These are phyloP conservation scores for Paraphoma sp. DNA, from an alignment of 2,329 filamentous ascomycete genomes.

Conservation along the genomic window DNA sequence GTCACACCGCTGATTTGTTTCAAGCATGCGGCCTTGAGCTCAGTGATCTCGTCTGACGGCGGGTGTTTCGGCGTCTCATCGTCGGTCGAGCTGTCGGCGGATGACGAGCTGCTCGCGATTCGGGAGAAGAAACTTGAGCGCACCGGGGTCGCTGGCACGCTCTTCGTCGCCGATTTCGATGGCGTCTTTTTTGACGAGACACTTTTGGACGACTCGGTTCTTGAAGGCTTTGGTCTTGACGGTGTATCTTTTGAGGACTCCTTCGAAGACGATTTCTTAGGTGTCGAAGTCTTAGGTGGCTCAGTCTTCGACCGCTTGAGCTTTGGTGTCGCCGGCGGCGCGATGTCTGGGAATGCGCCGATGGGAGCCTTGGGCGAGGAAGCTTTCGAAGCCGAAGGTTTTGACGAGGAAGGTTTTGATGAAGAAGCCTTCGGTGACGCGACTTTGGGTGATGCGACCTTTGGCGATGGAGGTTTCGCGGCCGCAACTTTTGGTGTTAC, in stretches of 20 bases:
- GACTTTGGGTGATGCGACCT: constrained; percentile 1
- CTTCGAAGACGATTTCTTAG: constrained; percentile 8
- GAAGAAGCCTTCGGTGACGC: constrained; percentile 11
- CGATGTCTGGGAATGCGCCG: constrained; percentile 6
- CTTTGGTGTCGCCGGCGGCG: constrained; percentile 15
- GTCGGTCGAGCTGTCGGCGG: constrained; percentile 6
- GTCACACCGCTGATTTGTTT: constrained; percentile 27
- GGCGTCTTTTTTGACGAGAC: constrained; percentile 4
- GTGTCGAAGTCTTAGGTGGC: constrained; percentile 6
- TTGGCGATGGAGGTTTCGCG: constrained; percentile 7
- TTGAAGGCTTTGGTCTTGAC: constrained; percentile 4
- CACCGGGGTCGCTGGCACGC: constrained; percentile 5
- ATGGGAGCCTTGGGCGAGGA: constrained; percentile 12
- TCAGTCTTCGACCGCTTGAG: constrained; percentile 11
- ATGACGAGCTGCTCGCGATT: constrained; percentile 11
- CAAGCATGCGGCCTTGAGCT: constrained; percentile 11
- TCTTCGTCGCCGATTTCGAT: constrained; percentile 3
- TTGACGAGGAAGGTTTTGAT: constrained; percentile 1
- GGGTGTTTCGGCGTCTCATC: constrained; percentile 7
- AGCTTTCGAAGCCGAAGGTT: constrained; percentile 3
- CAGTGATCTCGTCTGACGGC: constrained; percentile 4
- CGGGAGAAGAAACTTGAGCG: constrained; percentile 9
- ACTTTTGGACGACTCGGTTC: constrained; percentile 3
- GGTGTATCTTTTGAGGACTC: constrained; percentile 7
- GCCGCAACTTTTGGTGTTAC: constrained; percentile 4